Evolutionary conservation across 2,329 filamentous ascomycete genomes (phyloP).

Genomic region (Cyphellophora attinorum): DNA sequence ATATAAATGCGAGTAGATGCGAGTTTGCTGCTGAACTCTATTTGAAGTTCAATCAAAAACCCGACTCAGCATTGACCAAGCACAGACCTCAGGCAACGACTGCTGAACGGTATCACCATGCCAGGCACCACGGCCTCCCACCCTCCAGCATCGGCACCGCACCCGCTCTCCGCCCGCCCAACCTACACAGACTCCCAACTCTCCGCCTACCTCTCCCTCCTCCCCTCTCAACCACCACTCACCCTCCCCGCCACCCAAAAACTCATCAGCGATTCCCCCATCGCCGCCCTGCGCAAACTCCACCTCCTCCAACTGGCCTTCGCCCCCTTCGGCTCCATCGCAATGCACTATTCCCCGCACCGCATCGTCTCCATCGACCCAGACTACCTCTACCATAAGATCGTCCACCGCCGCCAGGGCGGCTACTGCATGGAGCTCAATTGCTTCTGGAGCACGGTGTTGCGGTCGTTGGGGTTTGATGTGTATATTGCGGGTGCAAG

Average conservation of each 20-base stretch:
- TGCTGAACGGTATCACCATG: too few relatives aligned
- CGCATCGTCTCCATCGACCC: slow-evolving; percentile 41
- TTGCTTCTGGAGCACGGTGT: slow-evolving; percentile 40
- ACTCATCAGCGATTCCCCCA: slow-evolving; percentile 21
- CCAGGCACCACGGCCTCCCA: too few relatives aligned
- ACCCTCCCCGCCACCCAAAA: slow-evolving; percentile 21
- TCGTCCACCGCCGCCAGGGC: slow-evolving; percentile 40
- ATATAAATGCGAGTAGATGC: too few relatives aligned
- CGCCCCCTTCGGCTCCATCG: slow-evolving; percentile 49
- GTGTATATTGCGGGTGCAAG: slow-evolving; percentile 49
- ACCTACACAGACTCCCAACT: slow-evolving; percentile 28
- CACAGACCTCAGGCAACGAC: too few relatives aligned
- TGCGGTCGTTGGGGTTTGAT: slow-evolving; percentile 42
- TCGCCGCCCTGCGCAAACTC: slow-evolving; percentile 24
- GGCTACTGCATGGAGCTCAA: slow-evolving; percentile 57
- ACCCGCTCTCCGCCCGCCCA: slow-evolving; percentile 12
- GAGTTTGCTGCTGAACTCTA: too few relatives aligned
- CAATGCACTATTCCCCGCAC: slow-evolving; percentile 44
- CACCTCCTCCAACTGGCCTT: slow-evolving; percentile 35
- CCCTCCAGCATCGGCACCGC: too few relatives aligned
- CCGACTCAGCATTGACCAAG: too few relatives aligned
- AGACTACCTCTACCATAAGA: slow-evolving; percentile 42
- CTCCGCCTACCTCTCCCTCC: slow-evolving; percentile 25
- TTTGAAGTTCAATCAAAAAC: too few relatives aligned
- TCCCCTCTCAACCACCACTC: slow-evolving; percentile 14